A percentile compares a stretch with the other conserved stretches of the same genome.
These are phyloP conservation scores for Rutstroemia sydowiana DNA, from an alignment of 2,329 filamentous ascomycete genomes.

Conservation along the genomic window DNA sequence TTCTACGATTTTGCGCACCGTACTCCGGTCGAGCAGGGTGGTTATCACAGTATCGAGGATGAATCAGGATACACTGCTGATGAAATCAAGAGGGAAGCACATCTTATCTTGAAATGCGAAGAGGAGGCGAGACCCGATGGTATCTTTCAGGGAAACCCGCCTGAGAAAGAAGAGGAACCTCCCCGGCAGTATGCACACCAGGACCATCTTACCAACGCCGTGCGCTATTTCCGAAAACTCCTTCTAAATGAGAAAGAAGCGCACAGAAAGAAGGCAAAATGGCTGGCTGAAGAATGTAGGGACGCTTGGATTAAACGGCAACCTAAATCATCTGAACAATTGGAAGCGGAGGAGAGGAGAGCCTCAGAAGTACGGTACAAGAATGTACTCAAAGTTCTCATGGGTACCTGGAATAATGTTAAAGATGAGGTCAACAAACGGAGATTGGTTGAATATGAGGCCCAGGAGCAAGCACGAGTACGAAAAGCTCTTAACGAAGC, in stretches of 20 bases:
- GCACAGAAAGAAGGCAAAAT: conserved; percentile 71
- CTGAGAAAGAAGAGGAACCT: conserved; percentile 63
- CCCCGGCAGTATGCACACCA: conserved; percentile 81
- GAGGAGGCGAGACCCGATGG: conserved; percentile 69
- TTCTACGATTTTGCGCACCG: conserved; percentile 45
- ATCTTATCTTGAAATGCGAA: conserved; percentile 60
- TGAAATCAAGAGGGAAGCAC: conserved; percentile 60
- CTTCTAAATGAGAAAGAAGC: conserved; percentile 71
- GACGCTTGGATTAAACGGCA: conserved; percentile 69
- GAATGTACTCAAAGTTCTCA: conserved; percentile 53
- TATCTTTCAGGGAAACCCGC: conserved; percentile 64
- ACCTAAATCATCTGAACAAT: conserved; percentile 70
- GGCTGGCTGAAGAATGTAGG: conserved; percentile 68
- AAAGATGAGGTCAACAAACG: conserved; percentile 52
- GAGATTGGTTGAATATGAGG: conserved; percentile 55
- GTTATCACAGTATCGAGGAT: conserved; percentile 47
- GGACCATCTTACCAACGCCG: conserved; percentile 77
- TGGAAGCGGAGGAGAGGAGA: conserved; percentile 69
- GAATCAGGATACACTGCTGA: conserved; percentile 51
- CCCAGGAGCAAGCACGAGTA: conserved; percentile 54
- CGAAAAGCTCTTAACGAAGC: conserved; percentile 66
- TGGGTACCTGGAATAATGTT: conserved; percentile 58
- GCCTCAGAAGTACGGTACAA: conserved; percentile 63
- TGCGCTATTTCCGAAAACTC: conserved; percentile 71
- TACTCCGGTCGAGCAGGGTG: conserved; percentile 51